Conservation (phyloP, 768 basidiomycete species). For the Amanita polypyramis region DNA sequence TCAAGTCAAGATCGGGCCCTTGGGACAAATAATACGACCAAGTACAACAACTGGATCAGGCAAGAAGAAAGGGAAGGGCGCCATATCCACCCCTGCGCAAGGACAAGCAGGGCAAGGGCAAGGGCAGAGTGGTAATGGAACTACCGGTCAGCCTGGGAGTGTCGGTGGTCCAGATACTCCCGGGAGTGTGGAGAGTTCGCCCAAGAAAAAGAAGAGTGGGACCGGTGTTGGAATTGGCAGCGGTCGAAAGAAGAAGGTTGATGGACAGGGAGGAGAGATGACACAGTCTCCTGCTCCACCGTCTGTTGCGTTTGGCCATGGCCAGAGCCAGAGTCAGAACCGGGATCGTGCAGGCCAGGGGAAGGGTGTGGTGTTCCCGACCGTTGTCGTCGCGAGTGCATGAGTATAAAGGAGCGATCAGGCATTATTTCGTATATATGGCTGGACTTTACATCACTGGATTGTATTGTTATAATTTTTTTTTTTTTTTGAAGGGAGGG, state of each 20-base stretch:
- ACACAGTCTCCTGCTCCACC: constrained; percentile 2
- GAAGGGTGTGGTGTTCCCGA: constrained; percentile 1
- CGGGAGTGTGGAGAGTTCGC: constrained; percentile 6
- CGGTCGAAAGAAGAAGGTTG: constrained; percentile 36
- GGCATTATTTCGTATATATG: constrained; percentile 3
- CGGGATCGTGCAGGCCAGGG: neutral
- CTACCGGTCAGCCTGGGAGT: constrained; percentile 7
- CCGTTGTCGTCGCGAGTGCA: constrained; percentile 7
- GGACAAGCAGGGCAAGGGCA: neutral
- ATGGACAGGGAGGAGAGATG: neutral
- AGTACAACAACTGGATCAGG: constrained; percentile 29
- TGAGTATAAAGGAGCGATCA: neutral
- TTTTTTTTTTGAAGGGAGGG: neutral
- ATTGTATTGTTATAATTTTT: neutral
- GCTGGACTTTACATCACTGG: neutral
- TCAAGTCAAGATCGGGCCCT: constrained; percentile 68
- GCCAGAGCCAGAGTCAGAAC: constrained; percentile 4
- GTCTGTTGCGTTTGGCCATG: neutral
- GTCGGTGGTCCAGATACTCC: constrained; percentile 10
- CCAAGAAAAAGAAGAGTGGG: constrained; percentile 35
- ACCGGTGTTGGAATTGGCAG: constrained; percentile 32
- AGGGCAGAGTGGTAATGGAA: constrained; percentile 5
- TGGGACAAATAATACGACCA: constrained; percentile 62
- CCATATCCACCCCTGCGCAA: neutral
- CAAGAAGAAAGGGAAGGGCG: constrained; percentile 49